Base-by-base conservation (phyloP, 192 early-diverging fungal genomes). In the Linnemannia exigua region DNA sequence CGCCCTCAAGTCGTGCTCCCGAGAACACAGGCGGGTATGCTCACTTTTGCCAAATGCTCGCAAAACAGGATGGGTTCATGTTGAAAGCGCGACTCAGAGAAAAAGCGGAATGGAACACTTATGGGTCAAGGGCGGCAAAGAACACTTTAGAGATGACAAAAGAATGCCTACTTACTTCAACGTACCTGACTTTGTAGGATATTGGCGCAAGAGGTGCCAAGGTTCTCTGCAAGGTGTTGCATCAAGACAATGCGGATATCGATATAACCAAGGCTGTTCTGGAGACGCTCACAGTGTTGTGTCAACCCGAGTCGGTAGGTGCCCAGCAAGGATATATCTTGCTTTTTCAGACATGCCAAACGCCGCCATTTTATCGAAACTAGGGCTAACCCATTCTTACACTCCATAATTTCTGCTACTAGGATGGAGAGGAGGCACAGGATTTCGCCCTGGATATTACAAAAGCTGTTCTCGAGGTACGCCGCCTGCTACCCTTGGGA, bases 281-380 rank as follows among this genome's bases (percentile, higher is more conserved):
- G 54, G 98, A 99, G 78, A 96, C 96, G n/a, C 88, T 98, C n/a
- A 95, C 92, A 35, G 91, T 95, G 22, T 77, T 97, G 33, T 96
- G 94, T 87, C 90, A 92, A 35, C 74, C 84, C 3, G 89, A 93
- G 63, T 15, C 58, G 51, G 84, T 79, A 87, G 17, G n/a, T 51
- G 72, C 79, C 33, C 28, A 37, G 69, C 38, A 66, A n/a, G n/a
- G 63, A 67, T 7, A 20, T 0, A 61, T 28, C 20, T 61, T 61
- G 35, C 19, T 25, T 2, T 36, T 52, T 52, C 28, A 50, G 11
- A 16, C 20, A 15, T 37, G 11, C 19, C 20, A 14, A 31, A 46
- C 0, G 2, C 2, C 35, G 66, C 63, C 12, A 67, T 12, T 63
- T 72, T 35, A 22, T 28, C 47, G 4, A 33, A 1, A 8, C 58